Evolutionary conservation across 2,329 filamentous ascomycete genomes (phyloP).

Genomic region (Xylaria sp.): DNA sequence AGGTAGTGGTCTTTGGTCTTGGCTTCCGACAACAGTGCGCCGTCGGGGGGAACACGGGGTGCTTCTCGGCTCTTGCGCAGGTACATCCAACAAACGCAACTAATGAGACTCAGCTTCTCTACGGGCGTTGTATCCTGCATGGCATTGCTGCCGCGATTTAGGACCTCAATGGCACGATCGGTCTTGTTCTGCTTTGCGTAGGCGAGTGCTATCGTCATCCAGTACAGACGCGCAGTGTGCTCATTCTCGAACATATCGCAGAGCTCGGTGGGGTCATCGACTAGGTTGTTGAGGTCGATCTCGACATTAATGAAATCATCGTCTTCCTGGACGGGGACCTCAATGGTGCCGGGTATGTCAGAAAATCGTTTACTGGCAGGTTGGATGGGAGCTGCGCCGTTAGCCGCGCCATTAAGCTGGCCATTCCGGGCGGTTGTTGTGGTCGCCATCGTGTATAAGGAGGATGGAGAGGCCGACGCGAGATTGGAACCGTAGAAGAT

Average conservation of each 20-base stretch:
- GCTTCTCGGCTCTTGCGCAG: slow-evolving; percentile 89
- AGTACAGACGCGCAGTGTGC: slow-evolving; percentile 87
- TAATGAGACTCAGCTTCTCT: slow-evolving; percentile 86
- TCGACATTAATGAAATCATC: slow-evolving; percentile 82
- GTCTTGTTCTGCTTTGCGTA: slow-evolving; percentile 97
- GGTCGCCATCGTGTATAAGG: slow-evolving; percentile 51
- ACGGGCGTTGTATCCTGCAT: slow-evolving; percentile 76
- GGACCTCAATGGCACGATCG: slow-evolving; percentile 81
- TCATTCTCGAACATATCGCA: slow-evolving; percentile 97
- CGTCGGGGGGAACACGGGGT: slow-evolving; percentile 69
- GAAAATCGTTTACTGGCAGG: slow-evolving; percentile 68
- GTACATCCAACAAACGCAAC: slow-evolving; percentile 90
- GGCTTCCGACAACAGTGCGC: slow-evolving; percentile 72
- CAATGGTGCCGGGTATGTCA: slow-evolving; percentile 72
- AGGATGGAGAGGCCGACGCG: not conserved
- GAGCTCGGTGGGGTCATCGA: slow-evolving; percentile 93
- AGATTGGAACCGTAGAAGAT: not conserved
- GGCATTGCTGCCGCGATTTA: slow-evolving; percentile 78
- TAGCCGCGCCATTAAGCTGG: slow-evolving; percentile 55
- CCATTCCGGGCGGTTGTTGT: slow-evolving; percentile 55
- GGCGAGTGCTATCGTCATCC: slow-evolving; percentile 97
- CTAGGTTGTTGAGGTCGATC: slow-evolving; percentile 88
- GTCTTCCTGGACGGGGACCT: slow-evolving; percentile 72
- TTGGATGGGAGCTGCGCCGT: slow-evolving; percentile 51
- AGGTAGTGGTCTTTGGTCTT: slow-evolving; percentile 96